phyloP scores from a whole-genome alignment of 2,329 filamentous ascomycete species.

The Proliferodiscus dingleyae region DNA sequence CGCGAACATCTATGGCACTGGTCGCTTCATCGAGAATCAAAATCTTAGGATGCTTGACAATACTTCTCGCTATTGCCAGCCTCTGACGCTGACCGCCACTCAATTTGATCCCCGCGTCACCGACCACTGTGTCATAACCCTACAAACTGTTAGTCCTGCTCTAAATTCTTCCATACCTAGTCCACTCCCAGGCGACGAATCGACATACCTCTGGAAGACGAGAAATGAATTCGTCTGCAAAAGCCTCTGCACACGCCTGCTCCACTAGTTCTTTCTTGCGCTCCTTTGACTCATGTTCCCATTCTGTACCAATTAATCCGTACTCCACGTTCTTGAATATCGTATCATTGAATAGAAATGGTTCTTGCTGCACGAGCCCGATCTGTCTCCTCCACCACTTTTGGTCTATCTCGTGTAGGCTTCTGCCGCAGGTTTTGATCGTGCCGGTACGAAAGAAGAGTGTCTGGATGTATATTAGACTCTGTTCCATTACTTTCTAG shows the following conservation, averaged over 20 bases:
- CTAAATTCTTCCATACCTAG: constrained; percentile 41
- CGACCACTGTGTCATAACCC: constrained; percentile 43
- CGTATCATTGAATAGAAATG: constrained; percentile 60
- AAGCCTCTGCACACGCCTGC: constrained; percentile 49
- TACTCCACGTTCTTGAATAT: constrained; percentile 55
- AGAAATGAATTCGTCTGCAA: constrained; percentile 52
- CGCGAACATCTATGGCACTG: constrained; percentile 43
- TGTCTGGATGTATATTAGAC: too few species aligned
- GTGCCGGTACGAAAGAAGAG: constrained; percentile 20
- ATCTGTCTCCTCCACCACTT: constrained; percentile 56
- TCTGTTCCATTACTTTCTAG: too few species aligned
- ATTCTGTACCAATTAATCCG: constrained; percentile 19
- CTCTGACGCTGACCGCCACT: constrained; percentile 53
- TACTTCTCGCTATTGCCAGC: constrained; percentile 49
- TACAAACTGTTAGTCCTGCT: constrained; percentile 49
- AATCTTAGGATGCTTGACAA: constrained; percentile 63
- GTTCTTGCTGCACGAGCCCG: constrained; percentile 61
- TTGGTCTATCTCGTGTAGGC: constrained; percentile 37
- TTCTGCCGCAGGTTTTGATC: constrained; percentile 16
- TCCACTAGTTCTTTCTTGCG: constrained; percentile 17
- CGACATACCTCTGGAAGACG: constrained; percentile 48
- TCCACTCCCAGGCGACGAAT: constrained; percentile 40
- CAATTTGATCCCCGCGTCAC: constrained; percentile 69
- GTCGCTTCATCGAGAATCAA: constrained; percentile 68
- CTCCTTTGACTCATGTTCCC: constrained; percentile 11